A percentile compares a stretch with the other conserved stretches of the same genome.
phyloP scores from a whole-genome alignment of 108 stramenopile genomes.

The Cyclotella cryptica region DNA sequence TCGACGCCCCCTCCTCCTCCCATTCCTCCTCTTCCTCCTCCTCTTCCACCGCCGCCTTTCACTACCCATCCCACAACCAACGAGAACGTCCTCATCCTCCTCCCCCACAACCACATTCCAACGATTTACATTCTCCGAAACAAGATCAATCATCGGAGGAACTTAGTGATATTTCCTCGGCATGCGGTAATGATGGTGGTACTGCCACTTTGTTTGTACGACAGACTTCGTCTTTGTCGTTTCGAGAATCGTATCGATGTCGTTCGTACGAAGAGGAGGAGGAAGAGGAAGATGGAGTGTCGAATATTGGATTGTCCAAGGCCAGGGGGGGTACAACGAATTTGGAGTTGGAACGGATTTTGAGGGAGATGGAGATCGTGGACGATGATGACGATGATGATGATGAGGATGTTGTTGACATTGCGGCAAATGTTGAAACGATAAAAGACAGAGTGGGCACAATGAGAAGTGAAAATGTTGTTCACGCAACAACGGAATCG shows the following conservation, averaged over 20 bases:
- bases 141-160: background rate
- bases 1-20: slow-evolving; percentile 25
- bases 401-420: slow-evolving; percentile 38
- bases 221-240: background rate
- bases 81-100: background rate
- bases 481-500: slow-evolving; percentile 57
- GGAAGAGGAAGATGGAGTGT: background rate
- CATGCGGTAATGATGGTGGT: background rate
- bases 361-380: slow-evolving; percentile 70
- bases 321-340: background rate
- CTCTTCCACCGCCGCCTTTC: slow-evolving; percentile 10
- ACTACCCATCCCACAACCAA: background rate
- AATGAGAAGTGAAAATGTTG: background rate
- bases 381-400: slow-evolving; percentile 37
- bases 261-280: background rate
- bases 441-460: background rate
- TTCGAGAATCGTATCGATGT: slow-evolving; percentile 4
- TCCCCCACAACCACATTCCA: background rate
- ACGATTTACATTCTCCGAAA: background rate
- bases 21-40: slow-evolving; percentile 20
- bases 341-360: slow-evolving; percentile 79
- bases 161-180: slow-evolving; percentile 9
- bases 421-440: slow-evolving; percentile 6
- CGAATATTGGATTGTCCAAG: background rate
- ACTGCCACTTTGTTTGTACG: background rate